phyloP scores from a whole-genome alignment of 1,139 yeast species.

The Candida anutae region DNA sequence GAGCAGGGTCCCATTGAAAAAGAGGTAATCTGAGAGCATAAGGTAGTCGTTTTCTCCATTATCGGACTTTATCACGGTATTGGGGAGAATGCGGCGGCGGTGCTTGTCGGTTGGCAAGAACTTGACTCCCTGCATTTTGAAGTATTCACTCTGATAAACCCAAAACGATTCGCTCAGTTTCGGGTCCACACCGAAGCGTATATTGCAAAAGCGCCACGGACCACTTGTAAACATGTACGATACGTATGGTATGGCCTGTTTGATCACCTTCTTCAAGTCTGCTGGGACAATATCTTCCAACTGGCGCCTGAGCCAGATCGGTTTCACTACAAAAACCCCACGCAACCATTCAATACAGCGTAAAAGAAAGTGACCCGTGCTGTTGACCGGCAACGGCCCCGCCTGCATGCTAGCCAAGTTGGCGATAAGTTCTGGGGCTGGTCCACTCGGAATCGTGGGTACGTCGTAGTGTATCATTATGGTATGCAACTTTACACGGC shows the following conservation, averaged over 20 bases:
- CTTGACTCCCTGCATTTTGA: slow-evolving; percentile 43
- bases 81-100: slow-evolving; percentile 10
- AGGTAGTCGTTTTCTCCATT: slow-evolving; percentile 6
- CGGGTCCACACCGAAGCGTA: slow-evolving; percentile 77
- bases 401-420: slow-evolving; percentile 20
- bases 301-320: slow-evolving; percentile 83
- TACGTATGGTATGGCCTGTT: slow-evolving; percentile 76
- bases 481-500: slow-evolving; percentile 41
- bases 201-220: slow-evolving; percentile 92
- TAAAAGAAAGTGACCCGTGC: slow-evolving; percentile 24
- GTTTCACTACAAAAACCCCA: slow-evolving; percentile 56
- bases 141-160: slow-evolving; percentile 77
- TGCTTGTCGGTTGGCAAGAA: slow-evolving; percentile 7
- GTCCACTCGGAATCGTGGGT: slow-evolving; percentile 21
- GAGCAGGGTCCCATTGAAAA: slow-evolving; percentile 64
- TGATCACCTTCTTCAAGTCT: slow-evolving; percentile 44
- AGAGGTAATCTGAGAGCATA: slow-evolving; percentile 40
- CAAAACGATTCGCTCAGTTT: slow-evolving; percentile 46
- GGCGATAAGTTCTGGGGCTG: slow-evolving; percentile 31
- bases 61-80: slow-evolving; percentile 8
- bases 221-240: slow-evolving; percentile 80
- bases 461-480: slow-evolving; percentile 27
- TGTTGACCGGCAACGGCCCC: slow-evolving; percentile 16
- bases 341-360: slow-evolving; percentile 48
- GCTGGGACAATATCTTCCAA: slow-evolving; percentile 52